phyloP scores from a whole-genome alignment of 257 asterid genomes.

The Verbascum thapsus region DNA sequence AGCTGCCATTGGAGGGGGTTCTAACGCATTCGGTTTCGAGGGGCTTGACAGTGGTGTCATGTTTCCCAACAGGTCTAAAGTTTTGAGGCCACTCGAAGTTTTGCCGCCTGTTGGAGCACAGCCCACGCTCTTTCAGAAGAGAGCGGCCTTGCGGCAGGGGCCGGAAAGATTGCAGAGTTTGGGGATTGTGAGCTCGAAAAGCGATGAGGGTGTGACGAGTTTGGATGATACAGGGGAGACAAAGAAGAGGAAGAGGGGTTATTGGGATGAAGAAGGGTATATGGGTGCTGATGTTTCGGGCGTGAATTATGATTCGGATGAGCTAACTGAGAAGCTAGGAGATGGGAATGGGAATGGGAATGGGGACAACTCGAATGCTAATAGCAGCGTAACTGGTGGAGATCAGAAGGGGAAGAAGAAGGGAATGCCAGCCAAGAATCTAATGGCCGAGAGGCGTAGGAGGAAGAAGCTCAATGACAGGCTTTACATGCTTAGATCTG shows the following conservation, averaged over 20 bases:
- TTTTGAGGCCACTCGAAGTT: conserved; percentile 47
- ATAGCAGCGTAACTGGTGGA: conserved; percentile 37
- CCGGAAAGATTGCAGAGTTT: conserved; percentile 35
- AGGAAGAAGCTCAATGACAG: conserved; percentile 80
- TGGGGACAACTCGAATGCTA: conserved; percentile 41
- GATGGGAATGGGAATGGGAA: conserved; percentile 31
- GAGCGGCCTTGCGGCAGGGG: conserved; percentile 53
- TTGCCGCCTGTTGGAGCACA: conserved; percentile 42
- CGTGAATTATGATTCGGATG: conserved; percentile 51
- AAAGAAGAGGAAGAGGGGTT: conserved; percentile 40
- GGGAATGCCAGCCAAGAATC: conserved; percentile 71
- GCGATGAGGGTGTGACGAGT: conserved; percentile 45
- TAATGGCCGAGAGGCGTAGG: conserved; percentile 80
- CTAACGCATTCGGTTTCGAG: conserved; percentile 34
- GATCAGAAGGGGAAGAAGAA: conserved; percentile 54
- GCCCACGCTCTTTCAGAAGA: conserved; percentile 52
- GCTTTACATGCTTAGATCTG: conserved; percentile 76
- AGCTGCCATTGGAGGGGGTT: conserved; percentile 32
- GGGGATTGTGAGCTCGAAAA: conserved; percentile 39
- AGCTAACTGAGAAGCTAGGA: conserved; percentile 37
- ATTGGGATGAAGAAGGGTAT: conserved; percentile 33
- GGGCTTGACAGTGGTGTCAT: conserved; percentile 30
- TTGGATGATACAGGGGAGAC: conserved; percentile 41
- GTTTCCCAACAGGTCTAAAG: conserved; percentile 36
- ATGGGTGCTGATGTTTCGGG: conserved; percentile 38